A percentile compares a stretch with the other conserved stretches of the same genome.
Conservation (phyloP, 2,329 filamentous ascomycete genomes). For the Botryotinia narcissicola region DNA sequence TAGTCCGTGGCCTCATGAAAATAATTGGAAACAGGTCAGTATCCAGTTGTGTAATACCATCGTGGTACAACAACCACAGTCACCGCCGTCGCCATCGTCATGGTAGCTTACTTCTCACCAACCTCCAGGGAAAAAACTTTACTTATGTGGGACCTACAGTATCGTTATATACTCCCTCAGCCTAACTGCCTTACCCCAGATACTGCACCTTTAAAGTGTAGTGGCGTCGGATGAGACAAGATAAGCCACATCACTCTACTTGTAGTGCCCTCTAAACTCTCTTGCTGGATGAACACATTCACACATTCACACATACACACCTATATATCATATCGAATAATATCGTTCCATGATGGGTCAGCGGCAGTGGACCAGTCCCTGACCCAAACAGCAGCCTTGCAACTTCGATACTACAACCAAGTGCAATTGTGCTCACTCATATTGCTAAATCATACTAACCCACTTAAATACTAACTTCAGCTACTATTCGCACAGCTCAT, state of each 20-base stretch:
- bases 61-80: background rate
- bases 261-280: slow-evolving; percentile 15
- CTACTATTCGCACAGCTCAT: slow-evolving; percentile 19
- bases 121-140: background rate
- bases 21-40: slow-evolving; percentile 15
- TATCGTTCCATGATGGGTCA: slow-evolving; percentile 27
- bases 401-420: slow-evolving; percentile 24
- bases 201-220: slow-evolving; percentile 29
- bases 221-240: slow-evolving; percentile 36
- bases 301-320: slow-evolving; percentile 27
- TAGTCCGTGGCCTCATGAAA: slow-evolving; percentile 23
- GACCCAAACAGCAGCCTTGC: slow-evolving; percentile 20
- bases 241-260: slow-evolving; percentile 37
- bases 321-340: slow-evolving; percentile 15
- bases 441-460: slow-evolving; percentile 4
- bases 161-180: slow-evolving; percentile 31
- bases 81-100: slow-evolving; percentile 1
- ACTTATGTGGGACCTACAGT: slow-evolving; percentile 21
- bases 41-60: background rate
- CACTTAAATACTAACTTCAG: slow-evolving; percentile 11
- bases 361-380: slow-evolving; percentile 17
- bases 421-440: slow-evolving; percentile 18
- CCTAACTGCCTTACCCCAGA: slow-evolving; percentile 33
- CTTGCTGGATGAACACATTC: slow-evolving; percentile 34
- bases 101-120: slow-evolving; percentile 3